Evolutionary conservation across 75 land plant species (phyloP), one percentile per base, ranked within the genome.

Genomic region (Sequoiadendron giganteum): DNA sequence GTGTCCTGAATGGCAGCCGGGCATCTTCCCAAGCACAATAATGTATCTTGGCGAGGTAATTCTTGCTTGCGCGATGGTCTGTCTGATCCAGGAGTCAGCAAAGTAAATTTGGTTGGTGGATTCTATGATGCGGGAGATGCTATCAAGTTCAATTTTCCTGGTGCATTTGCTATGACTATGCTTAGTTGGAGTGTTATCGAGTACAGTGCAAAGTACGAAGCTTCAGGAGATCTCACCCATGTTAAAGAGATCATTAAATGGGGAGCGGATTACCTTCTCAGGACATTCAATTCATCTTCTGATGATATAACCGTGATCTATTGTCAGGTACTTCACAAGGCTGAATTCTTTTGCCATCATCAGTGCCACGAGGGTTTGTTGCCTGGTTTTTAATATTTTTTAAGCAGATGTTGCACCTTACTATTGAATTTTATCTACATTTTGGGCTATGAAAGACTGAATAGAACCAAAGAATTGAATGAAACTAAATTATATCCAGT

Each of bases 121-220:
- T 97, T 88, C 85, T 97, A 97, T 87, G 99, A 98, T 87, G 99
- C 97, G 18, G 99, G 99, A 15, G 99, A 98, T 88, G 93, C 95
- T 0, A 93, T 97, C 91, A 98, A 98, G 92, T 98, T 97, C 89
- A 89, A 92, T 49, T 98, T 97, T 61, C 97, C 99, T 10, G 61
- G 47, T n/a, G 94, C 99, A 21, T 98, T 92, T 87, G 90, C 99
- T 49, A 91, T 97, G 93, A 98, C 99, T 19, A 82, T 98, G 92
- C 73, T 98, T 81, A 95, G 96, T 73, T 98, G 99, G 99, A 97
- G 99, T 87, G 99, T 98, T 10, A 94, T 98, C 28, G 99, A 98
- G 88, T 98, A 97, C 90, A 92, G 96, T 85, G 93, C 90, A 16
- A 97, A 95, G 88, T 97, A 94, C 86, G 93, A 92, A 86, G 95